Evolutionary conservation across 148 eudicot species (phyloP).

Genomic region (Tetragonia tetragonoides): DNA sequence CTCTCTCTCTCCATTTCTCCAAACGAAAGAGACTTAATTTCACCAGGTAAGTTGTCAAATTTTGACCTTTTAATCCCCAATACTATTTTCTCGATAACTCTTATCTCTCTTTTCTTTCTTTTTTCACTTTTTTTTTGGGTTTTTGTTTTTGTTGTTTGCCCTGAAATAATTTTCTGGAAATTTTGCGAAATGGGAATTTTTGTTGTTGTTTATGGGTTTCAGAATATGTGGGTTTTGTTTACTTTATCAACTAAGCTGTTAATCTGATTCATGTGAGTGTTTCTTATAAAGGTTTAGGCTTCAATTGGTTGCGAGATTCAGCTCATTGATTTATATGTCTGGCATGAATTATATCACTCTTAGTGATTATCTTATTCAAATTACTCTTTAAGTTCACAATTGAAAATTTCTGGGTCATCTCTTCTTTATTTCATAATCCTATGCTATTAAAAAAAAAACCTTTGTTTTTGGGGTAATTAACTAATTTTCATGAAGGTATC

Average conservation of each 20-base stretch:
- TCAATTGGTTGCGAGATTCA: no score
- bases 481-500: no score
- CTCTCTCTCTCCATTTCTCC: constrained; percentile 7
- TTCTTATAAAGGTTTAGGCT: background rate
- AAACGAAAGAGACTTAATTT: background rate
- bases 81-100: background rate
- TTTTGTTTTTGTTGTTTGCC: background rate
- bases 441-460: no score
- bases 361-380: background rate
- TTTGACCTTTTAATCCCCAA: background rate
- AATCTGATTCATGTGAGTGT: background rate
- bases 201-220: background rate
- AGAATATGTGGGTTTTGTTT: constrained; percentile 19
- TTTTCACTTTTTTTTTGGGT: background rate
- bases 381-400: no score
- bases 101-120: background rate
- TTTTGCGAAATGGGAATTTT: background rate
- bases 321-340: no score
- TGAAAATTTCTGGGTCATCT: no score
- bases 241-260: background rate
- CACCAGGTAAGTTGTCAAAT: constrained; percentile 3
- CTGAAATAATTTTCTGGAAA: background rate
- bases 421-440: no score
- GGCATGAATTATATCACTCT: no score
- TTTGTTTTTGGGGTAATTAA: no score